Evolutionary conservation across 1,139 yeast genomes (phyloP), one percentile per base, ranked within the genome.

Genomic region (Candida labiduridarum): DNA sequence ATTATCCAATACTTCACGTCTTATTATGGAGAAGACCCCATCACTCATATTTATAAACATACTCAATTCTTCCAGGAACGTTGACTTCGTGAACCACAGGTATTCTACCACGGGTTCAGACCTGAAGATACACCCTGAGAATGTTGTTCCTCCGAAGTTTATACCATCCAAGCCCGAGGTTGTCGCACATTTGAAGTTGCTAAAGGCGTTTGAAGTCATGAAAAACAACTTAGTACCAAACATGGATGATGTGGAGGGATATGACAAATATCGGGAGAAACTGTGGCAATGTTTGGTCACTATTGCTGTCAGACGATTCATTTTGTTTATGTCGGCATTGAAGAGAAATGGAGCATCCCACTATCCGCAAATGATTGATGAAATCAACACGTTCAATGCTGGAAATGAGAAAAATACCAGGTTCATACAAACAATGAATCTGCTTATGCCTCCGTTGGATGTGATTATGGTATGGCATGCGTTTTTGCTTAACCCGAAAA

Each of bases 381-480:
- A 45, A 29, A 19, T 15, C 8, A 29, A 18, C 29, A 35, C 22
- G 15, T 45, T 30, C 35, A 19, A 8, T 7, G 25, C 30, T 8
- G 44, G 14, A 15, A 25, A 27, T 36, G 41, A 16, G 8, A 45
- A 42, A 30, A 22, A 42, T 9, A 2, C 9, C 6, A 25, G 29
- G n/a, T 43, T 46, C 18, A 27, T 38, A 6, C n/a, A 16, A 12
- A 15, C 18, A 5, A 44, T 48, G 48, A 25, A 41, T 3, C 4
- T 5, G 8, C 3, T 49, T 3, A 38, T 49, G 14, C 75, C 76
- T 1, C 74, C 75, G 1, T 53, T 71, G 43, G 78, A 73, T 51
- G 66, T 74, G 4, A 48, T 72, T n/a, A 62, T 72, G 69, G 72
- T 73, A 1, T 74, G 78, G 79, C 78, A 74, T 54, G 54, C 62